Evolutionary conservation across 2,329 filamentous ascomycete species (phyloP), one percentile per base, ranked within the genome.

Genomic region (Diaporthe citri): DNA sequence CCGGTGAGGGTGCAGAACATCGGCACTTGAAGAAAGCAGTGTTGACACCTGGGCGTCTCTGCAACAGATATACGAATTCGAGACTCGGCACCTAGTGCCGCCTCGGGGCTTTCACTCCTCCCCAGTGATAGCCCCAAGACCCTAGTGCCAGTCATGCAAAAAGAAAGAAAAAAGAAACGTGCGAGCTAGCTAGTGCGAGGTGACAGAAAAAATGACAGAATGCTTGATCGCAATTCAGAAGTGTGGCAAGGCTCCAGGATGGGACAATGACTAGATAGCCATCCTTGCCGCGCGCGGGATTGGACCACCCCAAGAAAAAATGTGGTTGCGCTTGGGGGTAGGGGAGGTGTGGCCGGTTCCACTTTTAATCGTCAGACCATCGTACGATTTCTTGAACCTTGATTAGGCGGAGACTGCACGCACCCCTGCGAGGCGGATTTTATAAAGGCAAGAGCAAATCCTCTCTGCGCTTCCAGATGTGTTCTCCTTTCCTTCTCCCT

Each of bases 351-450:
- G 60, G 62, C 28, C 17, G 60, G 60, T 48, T 64, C 64, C 64
- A 51, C 56, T 72, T 72, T 60, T 51, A 51, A 62, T 64, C 56
- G 59, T 67, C 59, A 41, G 57, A 72, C 25, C 31, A 74, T 74
- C 73, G 69, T 75, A 75, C 73, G 73, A 75, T 43, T 62, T 43
- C 10, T 22, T 62, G 56, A 72, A 72, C 70, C 48, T 62, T 52
- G 36, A 25, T 52, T 39, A 20, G 9, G 56, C 43, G 34, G 46
- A 22, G 22, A n/a, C n/a, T 41, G 43, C 70, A 28, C n/a, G n/a
- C 25, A 41, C n/a, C 70, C 69, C 70, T 72, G 70, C n/a, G 28
- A 17, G 13, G 34, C 17, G 31, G 43, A 62, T 62, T 62, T 52
- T 72, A 72, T 72, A 72, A 51, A 72, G 28, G 12, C 15, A 62